These are phyloP conservation scores for Suhomyces kunorum DNA, from an alignment of 1,139 yeast genomes.

Conservation along the genomic window DNA sequence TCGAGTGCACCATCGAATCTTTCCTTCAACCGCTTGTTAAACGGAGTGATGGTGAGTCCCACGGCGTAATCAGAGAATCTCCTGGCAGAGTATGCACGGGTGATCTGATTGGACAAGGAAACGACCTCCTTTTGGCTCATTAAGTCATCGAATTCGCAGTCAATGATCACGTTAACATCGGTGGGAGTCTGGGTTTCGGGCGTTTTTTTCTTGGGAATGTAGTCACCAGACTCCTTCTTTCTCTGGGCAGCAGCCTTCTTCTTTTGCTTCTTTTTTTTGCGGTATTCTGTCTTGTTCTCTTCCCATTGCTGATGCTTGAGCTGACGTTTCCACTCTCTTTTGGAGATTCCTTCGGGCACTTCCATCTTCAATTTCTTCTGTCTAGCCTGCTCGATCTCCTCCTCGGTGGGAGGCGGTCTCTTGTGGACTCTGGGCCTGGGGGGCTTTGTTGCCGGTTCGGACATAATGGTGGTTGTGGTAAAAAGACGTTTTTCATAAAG, in stretches of 20 bases:
- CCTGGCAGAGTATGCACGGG: conserved; percentile 79
- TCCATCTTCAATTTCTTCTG: conserved; percentile 21
- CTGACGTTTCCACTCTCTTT: conserved; percentile 75
- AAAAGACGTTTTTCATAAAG: conserved; percentile 3
- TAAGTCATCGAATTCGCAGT: conserved; percentile 86
- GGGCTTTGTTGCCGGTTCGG: conserved; percentile 1
- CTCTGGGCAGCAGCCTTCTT: conserved; percentile 45
- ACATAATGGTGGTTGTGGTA: not conserved
- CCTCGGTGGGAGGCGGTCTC: conserved; percentile 17
- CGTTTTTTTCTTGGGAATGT: conserved; percentile 30
- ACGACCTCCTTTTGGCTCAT: conserved; percentile 81
- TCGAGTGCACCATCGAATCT: conserved; percentile 69
- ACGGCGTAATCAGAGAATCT: conserved; percentile 63
- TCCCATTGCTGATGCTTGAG: conserved; percentile 64
- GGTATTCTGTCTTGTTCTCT: conserved; percentile 60
- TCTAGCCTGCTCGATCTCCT: conserved; percentile 20
- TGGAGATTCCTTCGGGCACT: conserved; percentile 83
- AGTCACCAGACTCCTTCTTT: conserved; percentile 26
- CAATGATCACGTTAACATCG: conserved; percentile 62
- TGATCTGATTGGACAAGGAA: conserved; percentile 77
- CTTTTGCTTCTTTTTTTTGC: conserved; percentile 54
- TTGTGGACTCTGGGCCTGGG: conserved; percentile 7
- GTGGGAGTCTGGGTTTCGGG: conserved; percentile 47
- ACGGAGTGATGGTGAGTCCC: conserved; percentile 61
- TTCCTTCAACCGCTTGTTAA: conserved; percentile 62